Evolutionary conservation across 768 basidiomycete genomes (phyloP).

Genomic region (Amanita polypyramis): DNA sequence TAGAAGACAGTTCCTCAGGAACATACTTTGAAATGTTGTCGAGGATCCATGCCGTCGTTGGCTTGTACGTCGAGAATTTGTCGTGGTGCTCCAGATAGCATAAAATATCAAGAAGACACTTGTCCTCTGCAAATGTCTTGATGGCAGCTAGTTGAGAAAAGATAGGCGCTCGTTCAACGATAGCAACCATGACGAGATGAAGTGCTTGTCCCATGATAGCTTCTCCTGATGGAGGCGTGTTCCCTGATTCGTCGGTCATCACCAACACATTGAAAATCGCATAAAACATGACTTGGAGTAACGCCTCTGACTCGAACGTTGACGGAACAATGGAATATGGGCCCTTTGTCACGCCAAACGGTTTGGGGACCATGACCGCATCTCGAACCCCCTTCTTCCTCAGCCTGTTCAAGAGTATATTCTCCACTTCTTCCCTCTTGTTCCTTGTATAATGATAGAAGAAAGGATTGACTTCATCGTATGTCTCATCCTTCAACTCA

Average conservation of each 20-base stretch:
- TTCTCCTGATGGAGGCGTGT: slow-evolving; percentile 70
- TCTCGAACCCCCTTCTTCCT: slow-evolving; percentile 51
- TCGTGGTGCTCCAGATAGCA: slow-evolving; percentile 73
- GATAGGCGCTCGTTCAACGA: slow-evolving; percentile 54
- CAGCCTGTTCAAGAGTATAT: slow-evolving; percentile 52
- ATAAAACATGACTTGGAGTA: slow-evolving; percentile 79
- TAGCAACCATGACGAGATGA: slow-evolving; percentile 76
- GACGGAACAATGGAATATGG: slow-evolving; percentile 60
- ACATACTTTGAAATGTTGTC: slow-evolving; percentile 43
- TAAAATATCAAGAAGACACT: slow-evolving; percentile 60
- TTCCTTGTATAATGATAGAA: slow-evolving; percentile 95
- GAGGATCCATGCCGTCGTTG: slow-evolving; percentile 71
- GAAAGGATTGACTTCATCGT: slow-evolving; percentile 88
- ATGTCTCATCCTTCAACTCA: slow-evolving; percentile 73
- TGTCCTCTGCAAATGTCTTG: slow-evolving; percentile 45
- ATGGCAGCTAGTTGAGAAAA: slow-evolving; percentile 52
- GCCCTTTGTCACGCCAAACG: slow-evolving; percentile 50
- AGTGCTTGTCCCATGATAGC: slow-evolving; percentile 84
- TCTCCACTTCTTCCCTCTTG: slow-evolving; percentile 85
- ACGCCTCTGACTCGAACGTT: slow-evolving; percentile 57
- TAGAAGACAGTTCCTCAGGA: slow-evolving; percentile 43
- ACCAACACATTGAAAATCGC: slow-evolving; percentile 65
- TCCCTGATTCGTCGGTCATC: slow-evolving; percentile 46
- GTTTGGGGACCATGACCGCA: slow-evolving; percentile 67
- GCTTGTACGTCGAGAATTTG: slow-evolving; percentile 60